Evolutionary conservation across 1,139 yeast genomes (phyloP), one percentile per base, ranked within the genome.

Genomic region (Lodderomyces oxycetoniae): DNA sequence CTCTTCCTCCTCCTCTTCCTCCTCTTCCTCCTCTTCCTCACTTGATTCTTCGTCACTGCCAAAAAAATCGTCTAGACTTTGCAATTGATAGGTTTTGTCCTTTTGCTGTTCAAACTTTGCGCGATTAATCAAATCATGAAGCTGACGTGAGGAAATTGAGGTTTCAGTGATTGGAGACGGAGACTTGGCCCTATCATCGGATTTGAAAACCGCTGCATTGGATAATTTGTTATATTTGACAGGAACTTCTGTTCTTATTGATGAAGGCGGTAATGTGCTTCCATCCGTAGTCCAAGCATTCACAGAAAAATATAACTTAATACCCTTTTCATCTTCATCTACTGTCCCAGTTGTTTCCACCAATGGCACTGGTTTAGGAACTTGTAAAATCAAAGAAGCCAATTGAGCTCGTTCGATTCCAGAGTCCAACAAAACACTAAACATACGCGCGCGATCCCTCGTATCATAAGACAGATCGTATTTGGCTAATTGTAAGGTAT

Each of bases 1-100:
- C 26, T 35, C 46, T 5, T 34, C 42, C 9, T 43, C 50, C 0
- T 32, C 40, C 7, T 50, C 59, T 30, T 55, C 57, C 9, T 52
- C 54, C 11, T 53, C 57, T 9, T 47, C 53, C 8, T 52, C 62
- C 6, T 51, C 40, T 42, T 48, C 57, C 11, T 44, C 60, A 8
- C 50, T 61, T 6, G 55, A 45, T 51, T 47, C 55, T 4, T 69
- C 70, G 33, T 77, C 81, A 13, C 48, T 49, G 1, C 83, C 85
- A 49, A 88, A 82, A 53, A 87, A 87, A 41, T 88, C 96, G 49
- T 88, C 96, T 43, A 88, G 61, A 39, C 87, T 85, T 56, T 83
- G 95, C 32, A 83, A 61, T 44, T 73, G 74, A 49, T 79, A 63
- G 0, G 70, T 47, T 56, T 17, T 26, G 21, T n/a, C 21, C 9